phyloP scores from a whole-genome alignment of 169 alveolate species.

The Cryptosporidium viatorum region DNA sequence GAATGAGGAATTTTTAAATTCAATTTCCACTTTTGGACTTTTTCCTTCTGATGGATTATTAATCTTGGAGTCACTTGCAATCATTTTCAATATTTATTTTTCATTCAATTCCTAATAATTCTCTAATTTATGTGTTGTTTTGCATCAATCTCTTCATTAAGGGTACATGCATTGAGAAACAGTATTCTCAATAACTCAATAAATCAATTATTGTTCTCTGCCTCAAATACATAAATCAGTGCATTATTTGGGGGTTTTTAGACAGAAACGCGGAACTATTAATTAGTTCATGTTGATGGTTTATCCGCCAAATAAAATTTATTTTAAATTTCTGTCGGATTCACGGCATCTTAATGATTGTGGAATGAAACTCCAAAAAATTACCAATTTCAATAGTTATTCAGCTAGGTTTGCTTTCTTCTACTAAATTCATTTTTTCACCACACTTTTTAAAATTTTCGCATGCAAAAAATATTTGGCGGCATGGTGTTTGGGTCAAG shows the following conservation, averaged over 20 bases:
- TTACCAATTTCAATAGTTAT: no score
- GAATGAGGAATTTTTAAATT: background rate
- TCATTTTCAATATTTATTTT: constrained; percentile 14
- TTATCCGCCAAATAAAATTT: constrained; percentile 15
- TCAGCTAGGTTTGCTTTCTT: no score
- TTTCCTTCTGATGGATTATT: constrained; percentile 11
- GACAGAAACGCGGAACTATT: constrained; percentile 75
- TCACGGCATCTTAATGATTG: background rate
- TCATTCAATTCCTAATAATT: background rate
- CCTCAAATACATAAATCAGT: background rate
- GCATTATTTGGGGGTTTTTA: constrained; percentile 68
- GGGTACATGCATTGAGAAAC: background rate
- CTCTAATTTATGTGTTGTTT: background rate
- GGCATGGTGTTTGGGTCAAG: constrained; percentile 26
- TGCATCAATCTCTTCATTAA: background rate
- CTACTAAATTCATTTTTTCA: background rate
- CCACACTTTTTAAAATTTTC: background rate
- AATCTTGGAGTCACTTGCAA: constrained; percentile 1
- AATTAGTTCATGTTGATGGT: constrained; percentile 22
- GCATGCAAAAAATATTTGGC: constrained; percentile 39
- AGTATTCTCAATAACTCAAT: constrained; percentile 6
- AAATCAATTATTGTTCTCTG: background rate
- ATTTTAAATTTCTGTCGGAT: background rate
- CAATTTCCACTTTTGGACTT: background rate
- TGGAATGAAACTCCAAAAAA: no score